Conservation (phyloP, 2,329 filamentous ascomycete genomes). For the Verticillium dahliae region DNA sequence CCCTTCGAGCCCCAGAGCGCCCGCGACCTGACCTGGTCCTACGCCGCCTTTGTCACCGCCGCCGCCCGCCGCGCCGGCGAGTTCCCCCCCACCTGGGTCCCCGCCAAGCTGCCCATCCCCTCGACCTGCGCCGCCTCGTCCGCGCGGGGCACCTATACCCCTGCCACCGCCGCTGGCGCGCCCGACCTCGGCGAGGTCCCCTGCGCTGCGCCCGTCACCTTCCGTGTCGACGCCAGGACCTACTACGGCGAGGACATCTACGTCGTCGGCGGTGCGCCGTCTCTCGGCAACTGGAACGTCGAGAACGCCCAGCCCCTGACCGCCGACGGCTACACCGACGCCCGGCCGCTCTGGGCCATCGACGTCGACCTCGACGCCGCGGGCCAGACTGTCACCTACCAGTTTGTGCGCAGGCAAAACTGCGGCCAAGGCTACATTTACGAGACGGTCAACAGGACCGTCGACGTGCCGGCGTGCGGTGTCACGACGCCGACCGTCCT, state of each 20-base stretch:
- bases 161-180: constrained; percentile 26
- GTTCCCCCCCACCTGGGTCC: constrained; percentile 21
- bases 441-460: constrained; percentile 34
- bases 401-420: constrained; percentile 37
- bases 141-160: constrained; percentile 21
- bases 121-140: constrained; percentile 19
- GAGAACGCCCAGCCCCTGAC: constrained; percentile 29
- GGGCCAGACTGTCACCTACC: constrained; percentile 34
- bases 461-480: constrained; percentile 29
- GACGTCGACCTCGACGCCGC: constrained; percentile 28
- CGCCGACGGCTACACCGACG: constrained; percentile 31
- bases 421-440: constrained; percentile 34
- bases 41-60: constrained; percentile 42
- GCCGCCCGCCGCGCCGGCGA: constrained; percentile 28
- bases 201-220: constrained; percentile 30
- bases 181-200: constrained; percentile 20
- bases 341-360: constrained; percentile 37
- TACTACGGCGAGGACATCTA: constrained; percentile 41
- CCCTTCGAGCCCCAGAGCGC: constrained; percentile 34
- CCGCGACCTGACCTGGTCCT: constrained; percentile 45
- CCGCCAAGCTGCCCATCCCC: constrained; percentile 16
- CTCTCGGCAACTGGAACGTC: constrained; percentile 36
- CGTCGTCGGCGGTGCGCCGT: constrained; percentile 31
- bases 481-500: constrained; percentile 17
- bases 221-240: constrained; percentile 38